Base-by-base conservation (phyloP, 768 basidiomycete genomes). In the Tulasnella sp. region DNA sequence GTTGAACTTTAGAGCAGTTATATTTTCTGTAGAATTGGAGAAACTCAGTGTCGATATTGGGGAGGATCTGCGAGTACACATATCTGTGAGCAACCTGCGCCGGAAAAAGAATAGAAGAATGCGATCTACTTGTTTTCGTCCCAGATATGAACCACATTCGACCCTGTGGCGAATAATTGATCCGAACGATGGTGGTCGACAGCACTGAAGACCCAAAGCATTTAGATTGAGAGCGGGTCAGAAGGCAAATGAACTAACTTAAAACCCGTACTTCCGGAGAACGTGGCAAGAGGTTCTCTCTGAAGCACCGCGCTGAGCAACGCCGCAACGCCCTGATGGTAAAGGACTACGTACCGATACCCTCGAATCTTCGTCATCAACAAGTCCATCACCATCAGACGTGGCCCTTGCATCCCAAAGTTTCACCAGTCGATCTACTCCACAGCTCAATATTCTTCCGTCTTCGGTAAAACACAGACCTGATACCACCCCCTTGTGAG, bases 111-210 rank as follows among this genome's bases (percentile, higher is more conserved):
- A 69, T 1, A 69, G n/a, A 31, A 37, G 16, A n/a, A 58, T n/a
- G 44, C 50, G 84, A 75, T 91, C n/a, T 79, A 96, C 94, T 96
- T 96, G 50, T 93, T 97, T 86, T 98, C 96, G 83, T 99, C 98
- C 98, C 98, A 99, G 83, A 99, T 90, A 85, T 99, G 97, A 9
- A 99, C 96, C 74, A 91, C 90, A 83, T 93, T 95, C 0, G 96
- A 97, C 2, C 96, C 96, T 0, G 97, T 97, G 0, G 96, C 97
- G 83, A 99, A 99, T 5, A 96, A 86, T n/a, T 93, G 88, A 80
- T 97, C 94, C 48, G 91, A 91, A 72, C 93, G 90, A 85, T 99
- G 98, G 84, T 98, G 98, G 83, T 98, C 96, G 86, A 99, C 94
- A 69, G 94, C 93, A 84, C 96, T 97, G 54, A 28, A 9, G 28